Evolutionary conservation across 1,284 basidiomycete genomes (phyloP).

Genomic region (Fistulina hepatica): DNA sequence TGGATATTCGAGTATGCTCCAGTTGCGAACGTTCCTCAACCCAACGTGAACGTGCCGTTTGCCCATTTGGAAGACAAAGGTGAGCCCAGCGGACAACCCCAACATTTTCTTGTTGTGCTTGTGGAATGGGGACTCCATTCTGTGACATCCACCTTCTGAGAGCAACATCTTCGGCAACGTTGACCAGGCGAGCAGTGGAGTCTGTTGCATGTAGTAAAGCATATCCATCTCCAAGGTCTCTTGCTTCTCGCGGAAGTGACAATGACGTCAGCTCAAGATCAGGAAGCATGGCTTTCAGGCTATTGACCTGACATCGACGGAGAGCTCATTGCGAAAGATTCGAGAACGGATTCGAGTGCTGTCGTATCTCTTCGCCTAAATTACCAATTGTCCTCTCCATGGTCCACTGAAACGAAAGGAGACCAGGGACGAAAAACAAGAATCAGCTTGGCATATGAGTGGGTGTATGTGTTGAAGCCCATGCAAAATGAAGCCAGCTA

Average conservation of each 20-base stretch:
- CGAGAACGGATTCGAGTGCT: conserved; percentile 21
- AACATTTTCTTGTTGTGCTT: background rate
- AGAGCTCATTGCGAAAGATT: conserved; percentile 22
- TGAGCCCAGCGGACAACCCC: conserved; percentile 13
- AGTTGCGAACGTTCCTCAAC: conserved; percentile 3
- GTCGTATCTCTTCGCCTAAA: conserved; percentile 21
- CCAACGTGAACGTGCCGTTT: conserved; percentile 16
- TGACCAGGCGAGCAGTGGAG: background rate
- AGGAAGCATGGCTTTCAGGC: conserved; percentile 18
- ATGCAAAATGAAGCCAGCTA: conserved; percentile 23
- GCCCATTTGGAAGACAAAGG: conserved; percentile 16
- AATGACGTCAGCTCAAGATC: conserved; percentile 11
- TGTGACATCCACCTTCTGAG: background rate
- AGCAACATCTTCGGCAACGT: background rate
- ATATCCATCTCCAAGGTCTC: conserved; percentile 6
- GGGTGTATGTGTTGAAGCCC: conserved; percentile 22
- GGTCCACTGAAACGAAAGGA: conserved; percentile 20
- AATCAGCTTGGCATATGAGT: conserved; percentile 16
- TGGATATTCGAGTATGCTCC: background rate
- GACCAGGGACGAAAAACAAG: conserved; percentile 17
- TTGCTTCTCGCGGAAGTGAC: conserved; percentile 9
- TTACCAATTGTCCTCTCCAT: conserved; percentile 26
- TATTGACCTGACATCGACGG: conserved; percentile 18
- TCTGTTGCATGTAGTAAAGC: conserved; percentile 12
- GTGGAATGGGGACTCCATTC: background rate